phyloP scores from a whole-genome alignment of 345 rosid species.

The Clausena lansium region DNA sequence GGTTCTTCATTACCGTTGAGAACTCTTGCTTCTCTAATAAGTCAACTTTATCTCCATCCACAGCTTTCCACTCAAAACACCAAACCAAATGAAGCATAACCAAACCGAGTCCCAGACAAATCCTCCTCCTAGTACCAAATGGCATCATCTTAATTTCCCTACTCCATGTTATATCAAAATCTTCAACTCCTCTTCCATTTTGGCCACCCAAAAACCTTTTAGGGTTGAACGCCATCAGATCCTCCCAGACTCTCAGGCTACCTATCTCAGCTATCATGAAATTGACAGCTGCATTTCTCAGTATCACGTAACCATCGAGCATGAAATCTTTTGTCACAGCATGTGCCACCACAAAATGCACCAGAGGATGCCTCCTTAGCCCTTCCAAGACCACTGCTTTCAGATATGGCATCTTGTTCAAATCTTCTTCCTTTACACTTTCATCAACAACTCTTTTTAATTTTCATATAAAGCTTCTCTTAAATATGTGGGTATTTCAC shows the following conservation, averaged over 20 bases:
- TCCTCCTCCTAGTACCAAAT: neutral
- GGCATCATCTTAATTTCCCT: conserved; percentile 9
- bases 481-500: neutral
- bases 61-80: neutral
- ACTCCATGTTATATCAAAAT: conserved; percentile 6
- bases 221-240: conserved; percentile 7
- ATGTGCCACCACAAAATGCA: conserved; percentile 11
- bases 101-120: neutral
- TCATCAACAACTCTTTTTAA: neutral
- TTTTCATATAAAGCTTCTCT: neutral
- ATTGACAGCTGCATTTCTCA: neutral
- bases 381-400: too few species aligned
- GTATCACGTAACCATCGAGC: neutral
- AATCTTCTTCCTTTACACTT: neutral
- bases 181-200: neutral
- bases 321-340: neutral
- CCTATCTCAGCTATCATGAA: conserved; percentile 15
- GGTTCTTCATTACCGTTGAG: conserved; percentile 5
- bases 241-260: conserved; percentile 7
- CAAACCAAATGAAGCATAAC: neutral
- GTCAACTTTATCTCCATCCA: neutral
- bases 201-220: neutral
- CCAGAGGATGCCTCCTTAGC: conserved; percentile 12
- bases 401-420: too few species aligned
- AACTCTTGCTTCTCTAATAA: conserved; percentile 14